phyloP scores from a whole-genome alignment of 129 eudicot species.

The Helianthus annuus region HanXRQr2.0-SUNRISE NC_035449.2:117574081-117574580 shows the following conservation, averaged over 20 bases:
- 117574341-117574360: constrained; percentile 49
- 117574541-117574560: constrained; percentile 76
- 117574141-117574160: constrained; percentile 77
- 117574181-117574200: constrained; percentile 61
- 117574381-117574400: constrained; percentile 53
- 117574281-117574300: constrained; percentile 53
- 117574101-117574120: constrained; percentile 80
- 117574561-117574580: constrained; percentile 48
- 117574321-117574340: constrained; percentile 92
- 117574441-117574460: constrained; percentile 20
- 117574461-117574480: constrained; percentile 43
- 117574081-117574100: constrained; percentile 62
- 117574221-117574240: constrained; percentile 75
- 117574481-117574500: constrained; percentile 58
- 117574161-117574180: constrained; percentile 86
- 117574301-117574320: constrained; percentile 70
- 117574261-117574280: constrained; percentile 73
- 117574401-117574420: constrained; percentile 66
- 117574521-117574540: constrained; percentile 89
- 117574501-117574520: constrained; percentile 71
- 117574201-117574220: constrained; percentile 87
- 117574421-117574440: constrained; percentile 63
- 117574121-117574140: constrained; percentile 65
- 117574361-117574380: constrained; percentile 70
- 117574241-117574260: constrained; percentile 49